Percentiles rank a stretch among this genome's conserved stretches.
These are phyloP conservation scores for Yamadazyma trypodendri DNA, from an alignment of 1,139 yeast genomes.

Conservation along the genomic window DNA sequence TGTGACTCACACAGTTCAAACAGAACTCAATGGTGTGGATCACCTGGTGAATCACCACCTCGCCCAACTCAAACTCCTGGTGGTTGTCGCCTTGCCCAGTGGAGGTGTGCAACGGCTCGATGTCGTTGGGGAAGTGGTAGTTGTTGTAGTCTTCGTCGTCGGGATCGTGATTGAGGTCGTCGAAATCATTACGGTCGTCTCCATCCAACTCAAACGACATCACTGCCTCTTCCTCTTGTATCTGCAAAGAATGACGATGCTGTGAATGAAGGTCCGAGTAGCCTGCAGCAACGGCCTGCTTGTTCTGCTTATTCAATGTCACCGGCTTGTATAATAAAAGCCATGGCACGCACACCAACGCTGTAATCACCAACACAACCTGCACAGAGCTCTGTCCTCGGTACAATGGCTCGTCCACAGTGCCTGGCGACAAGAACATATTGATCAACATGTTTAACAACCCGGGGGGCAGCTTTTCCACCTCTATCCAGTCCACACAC, in stretches of 20 bases:
- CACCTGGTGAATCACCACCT: constrained; percentile 94
- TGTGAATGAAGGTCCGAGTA: constrained; percentile 37
- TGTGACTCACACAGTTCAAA: constrained; percentile 94
- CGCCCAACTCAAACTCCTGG: constrained; percentile 76
- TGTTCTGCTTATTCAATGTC: constrained; percentile 48
- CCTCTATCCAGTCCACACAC: constrained; percentile 87
- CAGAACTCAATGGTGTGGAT: constrained; percentile 98
- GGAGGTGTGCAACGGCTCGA: constrained; percentile 40
- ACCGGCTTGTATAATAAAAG: constrained; percentile 85
- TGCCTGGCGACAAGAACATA: constrained; percentile 95
- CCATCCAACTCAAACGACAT: constrained; percentile 22
- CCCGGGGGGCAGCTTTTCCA: constrained; percentile 82
- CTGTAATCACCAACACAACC: constrained; percentile 66
- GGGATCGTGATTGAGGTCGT: constrained; percentile 23
- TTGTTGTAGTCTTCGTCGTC: constrained; percentile 9
- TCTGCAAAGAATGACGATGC: constrained; percentile 29
- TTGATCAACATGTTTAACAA: constrained; percentile 90
- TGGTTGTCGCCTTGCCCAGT: constrained; percentile 24
- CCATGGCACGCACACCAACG: constrained; percentile 95
- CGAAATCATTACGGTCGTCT: constrained; percentile 9
- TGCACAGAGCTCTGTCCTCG: constrained; percentile 84
- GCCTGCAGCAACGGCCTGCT: constrained; percentile 33
- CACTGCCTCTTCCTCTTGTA: constrained; percentile 36
- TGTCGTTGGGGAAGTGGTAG: constrained; percentile 43
- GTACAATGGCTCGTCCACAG: constrained; percentile 76